Base-by-base conservation (phyloP, 192 early-diverging fungal genomes). In the Lunasporangiospora selenospora region DNA sequence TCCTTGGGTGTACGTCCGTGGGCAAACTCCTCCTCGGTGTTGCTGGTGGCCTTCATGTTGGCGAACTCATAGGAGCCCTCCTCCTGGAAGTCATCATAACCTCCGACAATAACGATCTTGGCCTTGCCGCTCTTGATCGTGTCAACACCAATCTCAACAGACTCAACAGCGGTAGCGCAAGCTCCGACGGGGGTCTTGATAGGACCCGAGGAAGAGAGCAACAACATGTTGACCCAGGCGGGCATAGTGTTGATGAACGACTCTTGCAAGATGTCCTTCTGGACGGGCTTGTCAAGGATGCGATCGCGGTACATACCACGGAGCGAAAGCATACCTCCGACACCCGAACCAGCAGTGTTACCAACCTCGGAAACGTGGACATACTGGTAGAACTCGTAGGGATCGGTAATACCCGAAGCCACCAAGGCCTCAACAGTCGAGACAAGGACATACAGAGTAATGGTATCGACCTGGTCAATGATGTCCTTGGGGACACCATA, bases 321-420 rank as follows among this genome's bases (percentile, higher is more conserved):
- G 52, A 90, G 85, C 18, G 93, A 84, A 6, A 83, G 66, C 80
- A 91, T 88, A 55, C 95, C 95, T 75, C 95, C 95, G 36, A 96
- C 87, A 80, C 93, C 93, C 47, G 91, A 92, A 60, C 95, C 95
- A 33, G 88, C 84, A 32, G 89, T 86, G 87, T 93, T 97, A 56
- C 95, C 95, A 34, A 97, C 85, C 75, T 97, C 94, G 63, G 90
- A 90, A 41, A 97, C 93, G 75, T 97, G 95, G 42, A 97, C 92
- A 60, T 96, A 95, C 75, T 95, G 84, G 86, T 92, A 97, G 82
- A 97, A 91, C 80, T 97, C 95, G 84, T 97, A 97, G 30, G 95
- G 95, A 63, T 97, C 95, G 19, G 94, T 95, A 46, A 97, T 91
- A 82, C 95, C 95, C 57, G 91, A 90, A 31, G 92, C 82, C 45